Evolutionary conservation across 768 basidiomycete genomes (phyloP), one percentile per base, ranked within the genome.

Genomic region (Mycena albidolilacea): DNA sequence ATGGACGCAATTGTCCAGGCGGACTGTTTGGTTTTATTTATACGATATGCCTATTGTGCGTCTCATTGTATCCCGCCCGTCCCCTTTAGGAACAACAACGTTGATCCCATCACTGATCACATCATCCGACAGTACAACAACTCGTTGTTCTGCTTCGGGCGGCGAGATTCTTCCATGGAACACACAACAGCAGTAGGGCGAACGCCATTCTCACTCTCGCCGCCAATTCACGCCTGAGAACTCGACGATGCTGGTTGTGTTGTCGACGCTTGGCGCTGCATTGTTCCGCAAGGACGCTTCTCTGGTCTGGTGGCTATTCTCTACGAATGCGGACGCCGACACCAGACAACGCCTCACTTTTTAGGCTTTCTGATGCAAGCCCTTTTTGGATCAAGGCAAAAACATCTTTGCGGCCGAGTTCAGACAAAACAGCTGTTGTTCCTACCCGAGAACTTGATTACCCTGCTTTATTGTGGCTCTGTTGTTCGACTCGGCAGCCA

Each of bases 51-150:
- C 30, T 72, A 44, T 62, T 60, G 43, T 48, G 21, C 17, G 9
- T 3, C 52, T 57, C 71, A 72, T 67, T 67, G 71, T 67, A 37
- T 7, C 64, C 59, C 58, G 46, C 12, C 23, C 17, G 7, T 19
- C 54, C 55, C 59, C 14, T 35, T 66, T 52, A 30, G 60, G 71
- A 72, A 72, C 60, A 72, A 72, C 62, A 69, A 50, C 60, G 30
- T 50, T 41, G 48, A 37, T 38, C 60, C 37, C 12, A 15, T 2
- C 43, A 7, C 7, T 4, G 44, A 63, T 48, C 23, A 11, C 1
- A 12, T 48, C 14, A 6, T 35, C 30, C 55, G 0, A 15, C 12
- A 54, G 19, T 39, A 65, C 9, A 60, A 71, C 70, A 71, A 71
- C 1, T 30, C 30, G 59, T 37, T 66, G 65, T 54, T 64, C 70